Evolutionary conservation across 2,329 filamentous ascomycete genomes (phyloP).

Genomic region (Epicoccum nigrum): DNA sequence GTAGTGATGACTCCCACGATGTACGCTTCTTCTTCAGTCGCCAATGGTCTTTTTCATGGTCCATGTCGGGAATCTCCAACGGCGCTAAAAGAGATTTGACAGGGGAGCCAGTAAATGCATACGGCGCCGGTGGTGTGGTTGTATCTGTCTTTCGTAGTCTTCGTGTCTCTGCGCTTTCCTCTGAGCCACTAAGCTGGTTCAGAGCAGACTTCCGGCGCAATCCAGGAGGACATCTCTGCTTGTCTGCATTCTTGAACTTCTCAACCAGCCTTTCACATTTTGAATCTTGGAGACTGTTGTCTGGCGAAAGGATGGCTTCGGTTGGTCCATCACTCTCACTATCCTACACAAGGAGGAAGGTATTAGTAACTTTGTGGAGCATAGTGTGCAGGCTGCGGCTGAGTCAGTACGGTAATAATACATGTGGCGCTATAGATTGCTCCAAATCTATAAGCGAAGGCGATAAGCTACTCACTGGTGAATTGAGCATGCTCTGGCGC

Average conservation of each 20-base stretch:
- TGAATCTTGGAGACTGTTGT: neutral
- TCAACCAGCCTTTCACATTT: slow-evolving; percentile 5
- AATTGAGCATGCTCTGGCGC: slow-evolving; percentile 93
- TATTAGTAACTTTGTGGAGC: slow-evolving; percentile 59
- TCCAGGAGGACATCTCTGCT: slow-evolving; percentile 2
- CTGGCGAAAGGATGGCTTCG: slow-evolving; percentile 21
- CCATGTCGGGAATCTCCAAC: neutral
- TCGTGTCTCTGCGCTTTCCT: neutral
- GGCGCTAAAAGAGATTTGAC: slow-evolving; percentile 9
- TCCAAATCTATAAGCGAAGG: slow-evolving; percentile 13
- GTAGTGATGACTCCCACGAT: slow-evolving; percentile 12
- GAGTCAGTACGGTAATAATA: slow-evolving; percentile 41
- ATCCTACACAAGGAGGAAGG: slow-evolving; percentile 29
- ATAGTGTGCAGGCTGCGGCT: slow-evolving; percentile 54
- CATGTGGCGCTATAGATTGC: slow-evolving; percentile 32
- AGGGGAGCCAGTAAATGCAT: neutral
- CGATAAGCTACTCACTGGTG: slow-evolving; percentile 72
- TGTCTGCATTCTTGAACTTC: slow-evolving; percentile 14
- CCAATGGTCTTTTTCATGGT: neutral
- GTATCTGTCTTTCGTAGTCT: neutral
- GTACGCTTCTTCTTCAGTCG: slow-evolving; percentile 3
- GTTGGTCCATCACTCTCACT: slow-evolving; percentile 21
- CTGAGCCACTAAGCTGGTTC: slow-evolving; percentile 3
- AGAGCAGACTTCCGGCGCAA: slow-evolving; percentile 6
- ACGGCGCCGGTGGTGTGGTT: neutral